Conservation (phyloP, 768 basidiomycete species). For the Neoboletus brunneissimus region DNA sequence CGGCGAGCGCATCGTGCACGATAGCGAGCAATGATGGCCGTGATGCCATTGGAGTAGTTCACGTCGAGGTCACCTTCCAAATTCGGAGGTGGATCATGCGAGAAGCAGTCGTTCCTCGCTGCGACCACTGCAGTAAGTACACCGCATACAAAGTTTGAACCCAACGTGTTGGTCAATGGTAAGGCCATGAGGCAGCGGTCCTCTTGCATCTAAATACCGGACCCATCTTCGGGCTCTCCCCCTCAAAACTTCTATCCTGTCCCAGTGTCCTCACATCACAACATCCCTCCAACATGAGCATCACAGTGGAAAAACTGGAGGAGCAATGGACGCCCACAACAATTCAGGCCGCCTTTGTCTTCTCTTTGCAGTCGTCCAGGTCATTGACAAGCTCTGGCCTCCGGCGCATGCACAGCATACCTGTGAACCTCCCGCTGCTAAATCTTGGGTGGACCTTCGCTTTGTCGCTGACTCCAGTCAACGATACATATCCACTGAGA, state of each 20-base stretch:
- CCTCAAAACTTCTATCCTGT: background rate
- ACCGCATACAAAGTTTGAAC: too few relatives aligned
- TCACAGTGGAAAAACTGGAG: slow-evolving; percentile 3
- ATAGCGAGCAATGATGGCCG: slow-evolving; percentile 24
- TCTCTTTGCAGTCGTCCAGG: background rate
- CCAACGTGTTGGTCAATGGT: background rate
- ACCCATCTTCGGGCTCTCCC: background rate
- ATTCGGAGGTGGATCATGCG: too few relatives aligned
- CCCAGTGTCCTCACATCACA: background rate
- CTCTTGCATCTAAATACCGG: background rate
- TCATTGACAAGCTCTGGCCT: background rate
- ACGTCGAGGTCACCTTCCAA: too few relatives aligned
- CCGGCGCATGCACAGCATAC: background rate
- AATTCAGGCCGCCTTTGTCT: slow-evolving; percentile 6
- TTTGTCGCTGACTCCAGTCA: slow-evolving; percentile 5
- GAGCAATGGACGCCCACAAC: slow-evolving; percentile 16
- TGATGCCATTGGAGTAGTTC: slow-evolving; percentile 8
- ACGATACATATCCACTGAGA: too few relatives aligned
- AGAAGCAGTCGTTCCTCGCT: too few relatives aligned
- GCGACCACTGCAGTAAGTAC: too few relatives aligned
- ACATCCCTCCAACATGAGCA: background rate
- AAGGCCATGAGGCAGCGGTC: background rate
- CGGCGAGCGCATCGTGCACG: slow-evolving; percentile 28
- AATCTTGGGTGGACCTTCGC: slow-evolving; percentile 16
- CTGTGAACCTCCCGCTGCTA: slow-evolving; percentile 12